A percentile compares a stretch with the other conserved stretches of the same genome.
These are phyloP conservation scores for Linnemannia hyalina DNA, from an alignment of 192 early-diverging fungal genomes.

Conservation along the genomic window DNA sequence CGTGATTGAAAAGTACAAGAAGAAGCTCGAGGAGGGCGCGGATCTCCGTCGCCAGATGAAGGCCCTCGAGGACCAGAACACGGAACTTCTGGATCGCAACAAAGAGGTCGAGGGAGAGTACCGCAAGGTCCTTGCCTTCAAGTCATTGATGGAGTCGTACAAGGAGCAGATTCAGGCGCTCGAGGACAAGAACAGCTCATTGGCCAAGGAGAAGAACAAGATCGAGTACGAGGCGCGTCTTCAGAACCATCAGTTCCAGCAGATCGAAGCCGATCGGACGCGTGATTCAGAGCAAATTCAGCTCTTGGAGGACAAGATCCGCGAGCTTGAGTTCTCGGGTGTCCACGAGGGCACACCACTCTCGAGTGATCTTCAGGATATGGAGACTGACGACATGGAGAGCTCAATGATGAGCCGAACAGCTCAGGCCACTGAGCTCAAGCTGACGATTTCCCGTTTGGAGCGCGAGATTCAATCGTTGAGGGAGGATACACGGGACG, in stretches of 20 bases:
- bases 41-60: constrained; percentile 87
- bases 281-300: constrained; percentile 83
- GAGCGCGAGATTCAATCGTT: constrained; percentile 51
- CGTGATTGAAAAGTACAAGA: constrained; percentile 96
- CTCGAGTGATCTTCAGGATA: constrained; percentile 27
- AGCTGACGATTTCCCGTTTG: constrained; percentile 30
- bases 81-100: constrained; percentile 76
- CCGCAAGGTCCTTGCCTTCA: constrained; percentile 81
- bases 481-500: constrained; percentile 46
- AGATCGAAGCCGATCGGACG: constrained; percentile 72
- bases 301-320: constrained; percentile 82
- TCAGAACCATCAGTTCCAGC: constrained; percentile 70
- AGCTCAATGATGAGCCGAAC: constrained; percentile 41
- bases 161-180: constrained; percentile 84
- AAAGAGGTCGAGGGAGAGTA: constrained; percentile 90
- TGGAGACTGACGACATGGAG: constrained; percentile 52
- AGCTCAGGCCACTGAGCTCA: constrained; percentile 39
- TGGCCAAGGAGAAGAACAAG: constrained; percentile 80
- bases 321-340: constrained; percentile 84
- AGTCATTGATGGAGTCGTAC: constrained; percentile 88
- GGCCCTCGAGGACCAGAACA: constrained; percentile 83
- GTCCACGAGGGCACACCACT: constrained; percentile 36
- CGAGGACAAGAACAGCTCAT: constrained; percentile 76
- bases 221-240: constrained; percentile 79
- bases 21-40: constrained; percentile 90